Evolutionary conservation across 768 basidiomycete genomes (phyloP).

Genomic region (Termitomyces sp.): DNA sequence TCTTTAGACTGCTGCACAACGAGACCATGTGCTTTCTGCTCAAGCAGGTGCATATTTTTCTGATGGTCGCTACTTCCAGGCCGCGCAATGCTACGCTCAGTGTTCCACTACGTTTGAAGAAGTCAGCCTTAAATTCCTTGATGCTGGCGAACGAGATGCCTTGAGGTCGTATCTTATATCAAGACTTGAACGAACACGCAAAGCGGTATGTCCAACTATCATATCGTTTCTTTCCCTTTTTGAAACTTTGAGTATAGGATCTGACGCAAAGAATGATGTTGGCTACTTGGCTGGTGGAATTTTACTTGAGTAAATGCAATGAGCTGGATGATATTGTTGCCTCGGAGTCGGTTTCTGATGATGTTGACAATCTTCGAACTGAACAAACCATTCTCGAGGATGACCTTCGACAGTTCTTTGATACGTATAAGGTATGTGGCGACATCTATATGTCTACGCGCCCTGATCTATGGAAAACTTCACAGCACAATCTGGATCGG

Average conservation of each 20-base stretch:
- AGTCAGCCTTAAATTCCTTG: slow-evolving; percentile 86
- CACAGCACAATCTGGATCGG: slow-evolving; percentile 80
- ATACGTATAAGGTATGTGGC: slow-evolving; percentile 80
- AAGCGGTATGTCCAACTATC: slow-evolving; percentile 54
- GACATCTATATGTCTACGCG: neutral
- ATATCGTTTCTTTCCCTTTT: neutral
- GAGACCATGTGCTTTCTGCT: slow-evolving; percentile 78
- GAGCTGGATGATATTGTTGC: slow-evolving; percentile 93
- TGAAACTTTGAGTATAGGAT: slow-evolving; percentile 52
- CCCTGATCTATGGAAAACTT: neutral
- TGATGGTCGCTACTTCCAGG: slow-evolving; percentile 81
- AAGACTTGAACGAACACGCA: slow-evolving; percentile 80
- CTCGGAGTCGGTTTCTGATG: slow-evolving; percentile 76
- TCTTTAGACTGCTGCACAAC: slow-evolving; percentile 77
- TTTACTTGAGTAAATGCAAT: slow-evolving; percentile 95
- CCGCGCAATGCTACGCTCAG: slow-evolving; percentile 90
- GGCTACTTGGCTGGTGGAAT: slow-evolving; percentile 97
- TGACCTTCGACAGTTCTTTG: slow-evolving; percentile 89
- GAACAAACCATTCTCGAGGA: slow-evolving; percentile 87
- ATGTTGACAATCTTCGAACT: slow-evolving; percentile 79
- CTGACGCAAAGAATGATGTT: slow-evolving; percentile 94
- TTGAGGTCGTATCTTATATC: slow-evolving; percentile 88
- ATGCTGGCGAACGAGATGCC: slow-evolving; percentile 87
- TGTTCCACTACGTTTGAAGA: slow-evolving; percentile 89
- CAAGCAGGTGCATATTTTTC: slow-evolving; percentile 83